Conservation (phyloP, 2,329 filamentous ascomycete species). For the Sclerotinia nivalis region DNA sequence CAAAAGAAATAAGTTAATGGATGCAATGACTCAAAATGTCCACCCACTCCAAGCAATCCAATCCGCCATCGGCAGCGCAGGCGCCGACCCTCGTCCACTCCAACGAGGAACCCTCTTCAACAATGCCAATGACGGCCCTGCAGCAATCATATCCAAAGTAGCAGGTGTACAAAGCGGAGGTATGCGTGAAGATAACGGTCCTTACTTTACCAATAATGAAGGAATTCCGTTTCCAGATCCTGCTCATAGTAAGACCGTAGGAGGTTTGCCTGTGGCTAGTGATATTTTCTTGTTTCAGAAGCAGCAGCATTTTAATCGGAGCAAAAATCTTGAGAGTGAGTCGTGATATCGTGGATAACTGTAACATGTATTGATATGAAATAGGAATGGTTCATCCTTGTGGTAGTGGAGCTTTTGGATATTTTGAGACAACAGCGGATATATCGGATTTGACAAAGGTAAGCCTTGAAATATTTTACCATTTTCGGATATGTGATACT, state of each 20-base stretch:
- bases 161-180: conserved; percentile 20
- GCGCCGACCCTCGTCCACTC: conserved; percentile 19
- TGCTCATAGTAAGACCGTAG: conserved; percentile 23
- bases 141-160: conserved; percentile 21
- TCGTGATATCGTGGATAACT: too few species aligned
- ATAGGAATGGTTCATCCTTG: conserved; percentile 61
- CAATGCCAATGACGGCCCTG: conserved; percentile 23
- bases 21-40: conserved; percentile 24
- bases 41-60: conserved; percentile 25
- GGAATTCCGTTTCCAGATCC: conserved; percentile 24
- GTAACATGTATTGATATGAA: neutral
- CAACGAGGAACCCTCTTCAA: conserved; percentile 18
- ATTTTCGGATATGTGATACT: neutral
- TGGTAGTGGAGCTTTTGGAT: conserved; percentile 42
- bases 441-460: conserved; percentile 44
- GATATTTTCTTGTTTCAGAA: conserved; percentile 23
- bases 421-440: conserved; percentile 29
- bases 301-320: conserved; percentile 21
- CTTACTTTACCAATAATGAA: conserved; percentile 24
- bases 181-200: conserved; percentile 23
- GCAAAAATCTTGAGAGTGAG: conserved; percentile 14
- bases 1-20: neutral
- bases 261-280: conserved; percentile 21
- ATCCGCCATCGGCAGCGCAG: conserved; percentile 15
- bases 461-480: neutral